Evolutionary conservation across 257 asterid species (phyloP), one percentile per base, ranked within the genome.

Genomic region (Solanum ossicruentum): DNA sequence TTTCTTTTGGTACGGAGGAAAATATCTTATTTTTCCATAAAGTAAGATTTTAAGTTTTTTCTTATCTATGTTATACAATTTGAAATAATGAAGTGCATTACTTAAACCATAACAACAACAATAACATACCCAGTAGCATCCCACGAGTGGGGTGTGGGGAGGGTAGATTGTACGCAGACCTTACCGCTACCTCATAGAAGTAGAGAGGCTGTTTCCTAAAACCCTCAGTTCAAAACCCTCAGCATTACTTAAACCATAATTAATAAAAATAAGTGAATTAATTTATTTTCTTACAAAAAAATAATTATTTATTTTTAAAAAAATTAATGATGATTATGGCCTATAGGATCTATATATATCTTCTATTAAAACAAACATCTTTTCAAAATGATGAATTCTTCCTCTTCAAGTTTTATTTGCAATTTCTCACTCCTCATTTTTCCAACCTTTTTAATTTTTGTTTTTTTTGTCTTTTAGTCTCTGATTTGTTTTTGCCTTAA

Each of bases 321-420:
- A 67, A 67, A 18, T 12, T 32, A 67, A 89, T 93, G 83, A 91
- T 93, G 90, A 84, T 41, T 58, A 58, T 58, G 66, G 7, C 13
- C 66, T 47, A 6, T 84, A 92, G 97, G 97, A 72, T 93, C 98
- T 90, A 84, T 57, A 55, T 95, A 32, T 36, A 97, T 95, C 93
- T 88, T 85, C 89, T 81, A 87, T 92, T 93, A 94, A 94, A 81
- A 90, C 84, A 85, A 85, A 85, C 92, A 89, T 88, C 91, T 41
- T 36, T 81, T 7, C 56, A 70, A 70, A 70, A 60, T 47, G 71
- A 61, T 52, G 49, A 66, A 86, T 20, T 82, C 89, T 89, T 85
- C 81, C 57, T 85, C 67, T 75, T 83, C 91, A 89, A 85, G 89
- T 65, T 88, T 87, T 36, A 20, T 72, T 12, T 71, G 32, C 80